Percentiles rank a stretch among this genome's conserved stretches.
phyloP scores from a whole-genome alignment of 106 monocot genomes.

The Gastrodia elata region DNA sequence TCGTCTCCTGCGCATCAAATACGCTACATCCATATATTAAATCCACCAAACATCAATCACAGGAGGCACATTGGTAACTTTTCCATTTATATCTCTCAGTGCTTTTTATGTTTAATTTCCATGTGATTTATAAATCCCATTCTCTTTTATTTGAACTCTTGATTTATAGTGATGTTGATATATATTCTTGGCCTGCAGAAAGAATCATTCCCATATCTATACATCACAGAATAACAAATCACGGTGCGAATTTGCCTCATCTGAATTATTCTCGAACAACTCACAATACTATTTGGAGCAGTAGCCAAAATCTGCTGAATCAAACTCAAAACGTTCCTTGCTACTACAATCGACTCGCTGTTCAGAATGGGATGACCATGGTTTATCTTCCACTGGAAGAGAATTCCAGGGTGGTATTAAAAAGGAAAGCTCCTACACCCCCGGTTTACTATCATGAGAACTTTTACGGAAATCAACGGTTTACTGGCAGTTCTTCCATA shows the following conservation, averaged over 20 bases:
- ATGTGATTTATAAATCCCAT: not conserved
- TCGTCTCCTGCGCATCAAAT: not conserved
- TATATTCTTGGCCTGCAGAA: not conserved
- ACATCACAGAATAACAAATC: not conserved
- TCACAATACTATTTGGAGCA: not conserved
- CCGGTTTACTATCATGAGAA: not conserved
- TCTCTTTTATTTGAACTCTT: not conserved
- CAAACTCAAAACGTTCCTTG: not conserved
- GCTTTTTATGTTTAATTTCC: not conserved
- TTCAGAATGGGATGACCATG: not conserved
- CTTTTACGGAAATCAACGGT: not conserved
- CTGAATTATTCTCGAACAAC: not conserved
- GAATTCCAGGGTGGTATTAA: not conserved
- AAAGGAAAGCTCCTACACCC: not conserved
- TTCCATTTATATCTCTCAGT: not conserved
- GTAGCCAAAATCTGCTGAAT: not conserved
- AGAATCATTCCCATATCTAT: not conserved
- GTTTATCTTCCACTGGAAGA: not conserved
- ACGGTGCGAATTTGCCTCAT: not conserved
- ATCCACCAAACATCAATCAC: not conserved
- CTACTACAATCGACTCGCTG: not conserved
- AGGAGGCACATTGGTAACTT: not conserved
- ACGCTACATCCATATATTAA: not conserved
- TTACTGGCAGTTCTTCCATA: not conserved
- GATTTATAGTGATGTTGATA: not conserved